Base-by-base conservation (phyloP, 2,329 filamentous ascomycete species). In the Aspergillus awamori region DNA sequence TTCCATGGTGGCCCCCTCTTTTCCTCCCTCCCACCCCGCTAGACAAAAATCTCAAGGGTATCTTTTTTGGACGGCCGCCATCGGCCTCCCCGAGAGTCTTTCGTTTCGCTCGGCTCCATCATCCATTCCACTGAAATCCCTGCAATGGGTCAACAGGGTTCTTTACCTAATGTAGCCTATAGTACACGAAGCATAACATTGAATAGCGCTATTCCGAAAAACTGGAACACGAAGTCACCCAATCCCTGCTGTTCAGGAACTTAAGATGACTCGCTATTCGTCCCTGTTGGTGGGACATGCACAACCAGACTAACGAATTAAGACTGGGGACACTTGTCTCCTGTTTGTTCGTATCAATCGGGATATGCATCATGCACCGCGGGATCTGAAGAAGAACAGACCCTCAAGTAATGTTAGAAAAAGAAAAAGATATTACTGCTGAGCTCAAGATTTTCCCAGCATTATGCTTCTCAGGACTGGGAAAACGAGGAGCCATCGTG, bases 51-150 rank as follows among this genome's bases (percentile, higher is more conserved):
- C 30, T 17, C 47, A 11, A n/a, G 13, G 13, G 26, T 51, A 51
- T n/a, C n/a, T 28, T 15, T 24, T 30, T 8, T 28, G 24, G 24
- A 24, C 47, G 26, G 47, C 15, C 26, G 13, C 47, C 26, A 51
- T 51, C 47, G 47, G 47, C 15, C 47, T 30, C 30, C n/a, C 47
- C 47, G 47, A 51, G 17, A 30, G 17, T 20, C 26, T 28, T 51
- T 26, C 47, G 26, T 17, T 30, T 51, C 47, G 26, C n/a, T 15
- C 47, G 47, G 47, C 15, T 30, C 28, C 26, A 28, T 17, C 47
- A 10, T 33, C 47, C 47, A 51, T 51, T 51, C 47, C 47, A 51
- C n/a, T 51, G 24, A 17, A 33, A 51, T 28, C 26, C 47, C 47
- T 51, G 47, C 26, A n/a, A 17, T 30, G n/a, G 26, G 15, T 51